Evolutionary conservation across 169 alveolate genomes (phyloP).

Genomic region (Ichthyophthirius multifiliis): DNA sequence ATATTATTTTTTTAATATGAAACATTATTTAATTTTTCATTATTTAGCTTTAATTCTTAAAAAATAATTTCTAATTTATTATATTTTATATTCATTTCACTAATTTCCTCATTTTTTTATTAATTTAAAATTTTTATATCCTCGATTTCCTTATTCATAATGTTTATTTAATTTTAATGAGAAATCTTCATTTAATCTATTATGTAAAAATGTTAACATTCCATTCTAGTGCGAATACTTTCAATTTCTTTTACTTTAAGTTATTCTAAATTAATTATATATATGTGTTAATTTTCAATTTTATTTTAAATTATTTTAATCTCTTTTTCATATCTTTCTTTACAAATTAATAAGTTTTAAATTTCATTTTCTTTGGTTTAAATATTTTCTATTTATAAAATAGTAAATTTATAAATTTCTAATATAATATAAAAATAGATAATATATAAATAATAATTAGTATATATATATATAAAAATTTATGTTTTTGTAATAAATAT

Average conservation of each 20-base stretch:
- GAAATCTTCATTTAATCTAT: neutral
- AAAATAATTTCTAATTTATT: neutral
- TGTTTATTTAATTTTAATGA: neutral
- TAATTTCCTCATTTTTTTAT: neutral
- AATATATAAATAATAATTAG: too few species aligned
- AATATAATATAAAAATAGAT: too few species aligned
- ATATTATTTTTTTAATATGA: too few species aligned
- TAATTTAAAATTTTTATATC: neutral
- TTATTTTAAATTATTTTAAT: neutral
- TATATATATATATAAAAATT: too few species aligned
- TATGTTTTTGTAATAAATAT: too few species aligned
- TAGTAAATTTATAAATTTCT: too few species aligned
- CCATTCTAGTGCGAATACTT: neutral
- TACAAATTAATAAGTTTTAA: neutral
- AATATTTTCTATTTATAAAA: neutral
- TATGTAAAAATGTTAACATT: neutral
- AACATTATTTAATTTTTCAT: too few species aligned
- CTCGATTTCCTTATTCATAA: neutral
- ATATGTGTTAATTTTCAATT: neutral
- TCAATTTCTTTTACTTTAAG: neutral
- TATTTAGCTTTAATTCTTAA: too few species aligned
- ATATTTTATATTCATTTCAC: neutral
- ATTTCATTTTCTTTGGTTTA: conserved; percentile 2
- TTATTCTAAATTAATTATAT: neutral
- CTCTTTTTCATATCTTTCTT: neutral